Conservation (phyloP, 192 early-diverging fungal genomes). For the Backusella psychrophila region DNA sequence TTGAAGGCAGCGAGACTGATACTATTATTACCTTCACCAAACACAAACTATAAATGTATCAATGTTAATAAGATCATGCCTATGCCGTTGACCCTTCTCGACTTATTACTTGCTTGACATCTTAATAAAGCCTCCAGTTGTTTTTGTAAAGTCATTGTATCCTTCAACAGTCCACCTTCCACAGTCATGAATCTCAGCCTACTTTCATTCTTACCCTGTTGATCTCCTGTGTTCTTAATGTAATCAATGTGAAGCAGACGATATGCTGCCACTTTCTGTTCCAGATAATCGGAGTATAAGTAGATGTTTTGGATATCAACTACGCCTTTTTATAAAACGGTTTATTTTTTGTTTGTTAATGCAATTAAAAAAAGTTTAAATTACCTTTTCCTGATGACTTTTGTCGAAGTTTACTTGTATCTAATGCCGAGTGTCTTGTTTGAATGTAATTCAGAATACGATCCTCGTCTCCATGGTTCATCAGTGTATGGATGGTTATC, state of each 20-base stretch:
- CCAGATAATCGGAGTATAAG: slow-evolving; percentile 69
- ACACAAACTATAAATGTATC: slow-evolving; percentile 54
- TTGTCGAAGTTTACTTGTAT: slow-evolving; percentile 52
- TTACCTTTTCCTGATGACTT: slow-evolving; percentile 30
- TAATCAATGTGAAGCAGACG: slow-evolving; percentile 65
- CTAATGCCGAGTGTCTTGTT: slow-evolving; percentile 44
- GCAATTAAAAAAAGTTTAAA: slow-evolving; percentile 24
- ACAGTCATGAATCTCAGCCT: slow-evolving; percentile 56
- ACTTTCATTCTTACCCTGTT: slow-evolving; percentile 36
- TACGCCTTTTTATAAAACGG: slow-evolving; percentile 11
- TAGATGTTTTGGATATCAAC: slow-evolving; percentile 65
- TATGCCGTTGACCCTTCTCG: neutral
- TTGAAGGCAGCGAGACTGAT: slow-evolving; percentile 73
- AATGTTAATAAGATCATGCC: neutral
- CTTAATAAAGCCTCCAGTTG: slow-evolving; percentile 68
- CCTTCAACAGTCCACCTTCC: slow-evolving; percentile 58
- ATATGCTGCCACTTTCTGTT: slow-evolving; percentile 69
- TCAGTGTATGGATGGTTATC: slow-evolving; percentile 69
- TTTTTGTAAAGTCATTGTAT: slow-evolving; percentile 64
- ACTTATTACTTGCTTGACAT: slow-evolving; percentile 60
- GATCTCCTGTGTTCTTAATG: slow-evolving; percentile 48
- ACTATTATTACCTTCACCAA: slow-evolving; percentile 72
- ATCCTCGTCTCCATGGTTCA: slow-evolving; percentile 65
- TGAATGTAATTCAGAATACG: slow-evolving; percentile 56
- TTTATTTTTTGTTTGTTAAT: slow-evolving; percentile 37